Conservation (phyloP, 2,329 filamentous ascomycete species). For the Cladosporium sp. region DNA sequence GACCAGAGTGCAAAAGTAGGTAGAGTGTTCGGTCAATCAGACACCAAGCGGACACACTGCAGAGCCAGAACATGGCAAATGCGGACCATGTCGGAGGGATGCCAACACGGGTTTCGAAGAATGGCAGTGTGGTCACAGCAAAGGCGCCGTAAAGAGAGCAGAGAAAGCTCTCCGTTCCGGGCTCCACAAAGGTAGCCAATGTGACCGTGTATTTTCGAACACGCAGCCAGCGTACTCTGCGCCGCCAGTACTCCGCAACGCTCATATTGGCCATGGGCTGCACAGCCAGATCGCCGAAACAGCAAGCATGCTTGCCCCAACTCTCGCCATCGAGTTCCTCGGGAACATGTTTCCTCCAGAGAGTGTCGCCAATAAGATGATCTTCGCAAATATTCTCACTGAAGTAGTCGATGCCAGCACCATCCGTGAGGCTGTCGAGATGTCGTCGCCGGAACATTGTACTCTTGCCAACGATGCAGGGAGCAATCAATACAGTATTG, state of each 20-base stretch:
- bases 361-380: constrained; percentile 85
- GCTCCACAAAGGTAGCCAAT: constrained; percentile 84
- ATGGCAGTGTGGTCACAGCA: constrained; percentile 69
- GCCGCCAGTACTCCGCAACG: constrained; percentile 69
- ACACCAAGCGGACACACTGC: constrained; percentile 67
- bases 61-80: constrained; percentile 62
- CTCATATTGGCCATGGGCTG: constrained; percentile 85
- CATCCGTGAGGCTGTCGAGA: constrained; percentile 66
- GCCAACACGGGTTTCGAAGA: constrained; percentile 50
- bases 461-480: constrained; percentile 93
- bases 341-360: constrained; percentile 67
- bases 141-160: constrained; percentile 79
- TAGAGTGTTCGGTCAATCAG: constrained; percentile 70
- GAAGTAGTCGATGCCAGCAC: constrained; percentile 82
- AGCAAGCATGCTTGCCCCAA: constrained; percentile 75
- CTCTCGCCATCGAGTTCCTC: constrained; percentile 34
- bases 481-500: constrained; percentile 84
- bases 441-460: constrained; percentile 98
- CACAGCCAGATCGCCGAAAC: constrained; percentile 80
- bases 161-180: constrained; percentile 81
- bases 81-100: constrained; percentile 64
- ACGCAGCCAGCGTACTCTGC: constrained; percentile 83
- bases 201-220: constrained; percentile 93
- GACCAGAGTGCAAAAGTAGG: constrained; percentile 66
- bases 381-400: constrained; percentile 97